Evolutionary conservation across 345 rosid species (phyloP), one percentile per base, ranked within the genome.

Genomic region (Xanthoceras sorbifolium): DNA sequence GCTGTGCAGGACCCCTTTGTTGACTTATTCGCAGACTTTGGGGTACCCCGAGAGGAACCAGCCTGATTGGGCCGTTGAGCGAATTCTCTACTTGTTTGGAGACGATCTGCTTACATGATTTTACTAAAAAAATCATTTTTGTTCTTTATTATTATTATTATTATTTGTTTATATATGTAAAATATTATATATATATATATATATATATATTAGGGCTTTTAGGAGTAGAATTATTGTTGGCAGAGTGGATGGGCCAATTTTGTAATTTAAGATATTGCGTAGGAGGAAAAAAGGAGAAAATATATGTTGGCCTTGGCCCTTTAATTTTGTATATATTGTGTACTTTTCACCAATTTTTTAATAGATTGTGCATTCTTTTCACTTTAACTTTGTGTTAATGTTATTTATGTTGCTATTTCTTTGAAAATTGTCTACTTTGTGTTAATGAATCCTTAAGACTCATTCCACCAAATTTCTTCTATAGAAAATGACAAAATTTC

Each of bases 41-140:
- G 86, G 77, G 40, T 81, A 86, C 87, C 77, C 85, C 18, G 83
- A 77, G 78, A 57, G 12, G 9, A 79, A 82, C 2, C 93, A 96
- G 78, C 98, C 97, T 2, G 93, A 93, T 81, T 96, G 99, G 99
- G 98, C 97, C 5, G 97, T 93, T 0, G 97, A 96, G 69, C 87
- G 91, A 38, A 84, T 96, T 52, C 87, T 96, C 11, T 96, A 96
- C 85, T 89, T 96, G 5, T 96, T 96, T 46, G 99, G 97, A 3
- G 99, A 96, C 64, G 98, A 96, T 77, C 81, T 93, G 74, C 82
- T 85, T 28, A 67, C 79, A 38, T 91, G 84, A 86, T 42, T 61
- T 4, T 40, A 4, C 22, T 10, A 12, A 26, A n/a, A 8, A 36
- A 34, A 22, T 65, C 20, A 29, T 8, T 22, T 22, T 60, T 60